Evolutionary conservation across 257 asterid species (phyloP).

Genomic region (Rhazya stricta): DNA sequence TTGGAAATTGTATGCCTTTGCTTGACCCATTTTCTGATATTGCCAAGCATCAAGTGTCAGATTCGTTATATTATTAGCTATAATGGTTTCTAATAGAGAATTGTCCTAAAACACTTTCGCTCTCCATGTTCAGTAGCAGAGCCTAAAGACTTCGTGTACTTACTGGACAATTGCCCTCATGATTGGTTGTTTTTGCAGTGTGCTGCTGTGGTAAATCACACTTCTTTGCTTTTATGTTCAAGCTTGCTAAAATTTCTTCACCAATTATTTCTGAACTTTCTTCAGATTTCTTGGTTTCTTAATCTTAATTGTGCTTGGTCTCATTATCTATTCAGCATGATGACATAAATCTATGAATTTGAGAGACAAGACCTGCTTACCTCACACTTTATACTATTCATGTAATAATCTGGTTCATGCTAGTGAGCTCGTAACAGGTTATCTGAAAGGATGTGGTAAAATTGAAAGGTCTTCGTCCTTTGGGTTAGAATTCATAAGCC

Average conservation of each 20-base stretch:
- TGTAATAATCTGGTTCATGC: not conserved
- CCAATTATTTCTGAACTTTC: not conserved
- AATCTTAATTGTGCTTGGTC: not conserved
- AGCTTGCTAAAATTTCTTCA: not conserved
- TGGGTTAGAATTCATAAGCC: not conserved
- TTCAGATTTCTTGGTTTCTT: not conserved
- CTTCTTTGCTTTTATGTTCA: not conserved
- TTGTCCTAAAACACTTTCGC: not conserved
- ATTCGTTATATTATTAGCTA: not conserved
- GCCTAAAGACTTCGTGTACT: conserved; percentile 60
- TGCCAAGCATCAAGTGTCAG: not conserved
- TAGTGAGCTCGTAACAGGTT: not conserved
- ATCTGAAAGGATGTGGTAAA: not conserved
- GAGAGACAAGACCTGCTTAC: not conserved
- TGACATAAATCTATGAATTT: not conserved
- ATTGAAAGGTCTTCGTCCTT: not conserved
- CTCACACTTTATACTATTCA: not conserved
- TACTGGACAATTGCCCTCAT: conserved; percentile 79
- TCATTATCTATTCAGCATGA: not conserved
- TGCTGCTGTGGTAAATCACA: conserved; percentile 67
- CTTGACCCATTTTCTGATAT: not conserved
- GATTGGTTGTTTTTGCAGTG: conserved; percentile 89
- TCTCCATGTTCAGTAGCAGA: conserved; percentile 52
- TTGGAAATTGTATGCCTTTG: conserved; percentile 61
- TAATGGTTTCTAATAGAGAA: not conserved